Evolutionary conservation across 2,329 filamentous ascomycete species (phyloP).

Genomic region (Blumeria hordei): DNA sequence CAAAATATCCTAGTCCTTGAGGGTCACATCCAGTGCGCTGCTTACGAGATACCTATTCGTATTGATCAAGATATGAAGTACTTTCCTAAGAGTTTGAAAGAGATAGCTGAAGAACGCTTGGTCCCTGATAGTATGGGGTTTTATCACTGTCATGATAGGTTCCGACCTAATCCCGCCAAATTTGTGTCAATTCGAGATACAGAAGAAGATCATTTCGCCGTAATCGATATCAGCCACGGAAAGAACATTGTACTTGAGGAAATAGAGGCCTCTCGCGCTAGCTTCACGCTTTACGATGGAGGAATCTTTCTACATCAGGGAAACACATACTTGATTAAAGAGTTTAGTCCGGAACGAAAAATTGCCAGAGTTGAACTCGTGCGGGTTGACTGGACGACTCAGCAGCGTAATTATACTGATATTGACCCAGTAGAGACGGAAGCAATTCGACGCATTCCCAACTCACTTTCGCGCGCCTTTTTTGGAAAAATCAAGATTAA

Average conservation of each 20-base stretch:
- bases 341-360: slow-evolving; percentile 57
- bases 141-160: slow-evolving; percentile 74
- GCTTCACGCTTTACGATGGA: slow-evolving; percentile 89
- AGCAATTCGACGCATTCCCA: slow-evolving; percentile 47
- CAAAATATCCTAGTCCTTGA: slow-evolving; percentile 76
- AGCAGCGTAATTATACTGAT: slow-evolving; percentile 80
- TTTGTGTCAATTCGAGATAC: slow-evolving; percentile 77
- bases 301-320: slow-evolving; percentile 95
- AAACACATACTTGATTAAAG: slow-evolving; percentile 73
- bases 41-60: slow-evolving; percentile 82
- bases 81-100: slow-evolving; percentile 49
- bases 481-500: slow-evolving; percentile 70
- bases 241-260: slow-evolving; percentile 77
- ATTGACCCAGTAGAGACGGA: slow-evolving; percentile 86
- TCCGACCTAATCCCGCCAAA: slow-evolving; percentile 61
- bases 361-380: slow-evolving; percentile 76
- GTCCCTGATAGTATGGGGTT: slow-evolving; percentile 53
- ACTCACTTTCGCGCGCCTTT: slow-evolving; percentile 46
- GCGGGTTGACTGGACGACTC: slow-evolving; percentile 83
- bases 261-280: slow-evolving; percentile 83
- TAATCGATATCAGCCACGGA: slow-evolving; percentile 66
- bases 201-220: slow-evolving; percentile 76
- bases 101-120: slow-evolving; percentile 51
- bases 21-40: slow-evolving; percentile 87
- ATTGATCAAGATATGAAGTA: slow-evolving; percentile 51